A percentile compares a stretch with the other conserved stretches of the same genome.
Evolutionary conservation across 78 protist species (phyloP).

Genomic region (Dictyostelium capitatum): DNA sequence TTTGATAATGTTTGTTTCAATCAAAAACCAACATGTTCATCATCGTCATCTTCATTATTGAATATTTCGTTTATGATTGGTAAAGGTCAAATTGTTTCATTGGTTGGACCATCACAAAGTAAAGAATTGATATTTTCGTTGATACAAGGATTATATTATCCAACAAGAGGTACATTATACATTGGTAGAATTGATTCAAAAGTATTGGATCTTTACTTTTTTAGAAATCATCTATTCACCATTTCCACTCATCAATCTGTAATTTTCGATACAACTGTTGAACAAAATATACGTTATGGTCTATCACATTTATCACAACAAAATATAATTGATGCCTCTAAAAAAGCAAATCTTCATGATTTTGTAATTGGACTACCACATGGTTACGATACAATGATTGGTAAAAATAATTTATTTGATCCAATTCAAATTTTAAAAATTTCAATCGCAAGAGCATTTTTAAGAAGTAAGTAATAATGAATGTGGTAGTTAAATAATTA

Average conservation of each 20-base stretch:
- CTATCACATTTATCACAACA: constrained; percentile 46
- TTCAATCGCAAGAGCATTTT: constrained; percentile 65
- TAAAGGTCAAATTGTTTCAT: constrained; percentile 21
- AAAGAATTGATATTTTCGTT: constrained; percentile 49
- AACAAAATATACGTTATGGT: constrained; percentile 78
- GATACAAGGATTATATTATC: constrained; percentile 66
- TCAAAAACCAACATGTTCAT: not conserved
- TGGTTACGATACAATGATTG: constrained; percentile 89
- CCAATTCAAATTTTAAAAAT: constrained; percentile 43
- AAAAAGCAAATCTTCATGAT: constrained; percentile 92
- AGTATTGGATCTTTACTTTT: constrained; percentile 33
- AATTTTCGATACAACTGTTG: constrained; percentile 67
- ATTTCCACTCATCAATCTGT: constrained; percentile 24
- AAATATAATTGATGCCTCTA: constrained; percentile 87
- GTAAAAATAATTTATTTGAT: constrained; percentile 61
- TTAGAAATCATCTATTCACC: constrained; percentile 24
- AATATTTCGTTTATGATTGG: constrained; percentile 20
- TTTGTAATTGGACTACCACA: constrained; percentile 90
- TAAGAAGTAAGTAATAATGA: constrained; percentile 30
- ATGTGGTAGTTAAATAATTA: no score
- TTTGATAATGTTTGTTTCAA: constrained; percentile 55
- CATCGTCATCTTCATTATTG: not conserved
- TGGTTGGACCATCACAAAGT: constrained; percentile 60
- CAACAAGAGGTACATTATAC: constrained; percentile 43
- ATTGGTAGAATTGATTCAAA: constrained; percentile 55